phyloP scores from a whole-genome alignment of 2,329 filamentous ascomycete genomes.

The Alternaria arbusti region DNA sequence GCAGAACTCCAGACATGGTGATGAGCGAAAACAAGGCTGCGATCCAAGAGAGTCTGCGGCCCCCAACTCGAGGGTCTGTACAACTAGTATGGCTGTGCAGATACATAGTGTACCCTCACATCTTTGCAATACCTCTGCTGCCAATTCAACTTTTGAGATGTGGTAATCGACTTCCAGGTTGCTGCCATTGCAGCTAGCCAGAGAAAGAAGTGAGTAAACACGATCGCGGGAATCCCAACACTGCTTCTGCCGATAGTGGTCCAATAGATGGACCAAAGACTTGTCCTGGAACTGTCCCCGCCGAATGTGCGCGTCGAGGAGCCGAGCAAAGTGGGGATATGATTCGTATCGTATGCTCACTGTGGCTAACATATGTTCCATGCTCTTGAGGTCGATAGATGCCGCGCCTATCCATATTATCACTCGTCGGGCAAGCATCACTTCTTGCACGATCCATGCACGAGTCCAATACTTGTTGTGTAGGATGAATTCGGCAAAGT shows the following conservation, averaged over 20 bases:
- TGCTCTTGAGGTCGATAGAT: not conserved
- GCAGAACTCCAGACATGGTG: not conserved
- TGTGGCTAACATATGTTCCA: not conserved
- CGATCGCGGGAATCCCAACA: conserved; percentile 10
- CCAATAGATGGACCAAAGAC: not conserved
- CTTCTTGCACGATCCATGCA: conserved; percentile 10
- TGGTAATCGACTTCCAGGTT: conserved; percentile 3
- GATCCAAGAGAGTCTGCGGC: not conserved
- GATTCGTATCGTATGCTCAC: too few relatives aligned
- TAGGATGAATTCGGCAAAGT: not conserved
- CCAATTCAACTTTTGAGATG: not conserved
- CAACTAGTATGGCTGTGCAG: not conserved
- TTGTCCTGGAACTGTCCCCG: not conserved
- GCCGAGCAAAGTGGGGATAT: too few relatives aligned
- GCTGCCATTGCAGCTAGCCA: not conserved
- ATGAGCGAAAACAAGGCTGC: not conserved
- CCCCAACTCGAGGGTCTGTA: not conserved
- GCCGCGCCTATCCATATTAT: not conserved
- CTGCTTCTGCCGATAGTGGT: not conserved
- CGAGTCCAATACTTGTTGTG: conserved; percentile 1
- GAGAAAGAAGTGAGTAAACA: conserved; percentile 8
- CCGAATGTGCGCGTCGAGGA: not conserved
- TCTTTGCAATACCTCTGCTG: not conserved
- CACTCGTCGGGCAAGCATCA: not conserved
- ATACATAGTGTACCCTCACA: not conserved